Evolutionary conservation across 805 yeast genomes (phyloP).

Genomic region (Alloascoidea africana): DNA sequence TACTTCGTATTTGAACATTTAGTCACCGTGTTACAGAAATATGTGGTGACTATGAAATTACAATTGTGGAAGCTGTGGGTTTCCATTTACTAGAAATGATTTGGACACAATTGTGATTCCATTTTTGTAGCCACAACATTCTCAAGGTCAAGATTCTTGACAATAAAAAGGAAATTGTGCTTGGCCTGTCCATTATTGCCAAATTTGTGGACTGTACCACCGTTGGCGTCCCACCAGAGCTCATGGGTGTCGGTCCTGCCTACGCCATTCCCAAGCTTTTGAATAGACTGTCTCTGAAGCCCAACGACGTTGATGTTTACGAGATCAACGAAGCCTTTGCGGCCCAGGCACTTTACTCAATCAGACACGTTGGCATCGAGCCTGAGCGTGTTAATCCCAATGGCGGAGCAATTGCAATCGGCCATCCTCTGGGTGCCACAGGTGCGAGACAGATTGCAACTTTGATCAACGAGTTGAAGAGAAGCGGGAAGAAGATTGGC

Average conservation of each 20-base stretch:
- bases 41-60: no score
- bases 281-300: slow-evolving; percentile 38
- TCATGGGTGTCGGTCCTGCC: slow-evolving; percentile 98
- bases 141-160: slow-evolving; percentile 43
- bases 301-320: slow-evolving; percentile 55
- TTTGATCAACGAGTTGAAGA: slow-evolving; percentile 58
- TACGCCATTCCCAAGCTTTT: slow-evolving; percentile 81
- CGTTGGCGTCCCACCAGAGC: slow-evolving; percentile 92
- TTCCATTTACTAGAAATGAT: no score
- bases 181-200: slow-evolving; percentile 59
- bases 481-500: slow-evolving; percentile 61
- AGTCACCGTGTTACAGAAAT: no score
- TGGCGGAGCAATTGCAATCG: slow-evolving; percentile 95
- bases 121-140: no score
- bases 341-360: slow-evolving; percentile 80
- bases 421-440: slow-evolving; percentile 86
- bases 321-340: slow-evolving; percentile 97
- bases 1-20: no score
- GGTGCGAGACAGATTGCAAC: slow-evolving; percentile 93
- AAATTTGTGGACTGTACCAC: slow-evolving; percentile 66
- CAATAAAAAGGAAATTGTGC: no score
- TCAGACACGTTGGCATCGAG: slow-evolving; percentile 52
- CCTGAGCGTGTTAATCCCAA: slow-evolving; percentile 64
- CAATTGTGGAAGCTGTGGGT: no score
- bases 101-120: no score